These are phyloP conservation scores for Dioszegia crocea DNA, from an alignment of 768 basidiomycete genomes.

Conservation along the genomic window DNA sequence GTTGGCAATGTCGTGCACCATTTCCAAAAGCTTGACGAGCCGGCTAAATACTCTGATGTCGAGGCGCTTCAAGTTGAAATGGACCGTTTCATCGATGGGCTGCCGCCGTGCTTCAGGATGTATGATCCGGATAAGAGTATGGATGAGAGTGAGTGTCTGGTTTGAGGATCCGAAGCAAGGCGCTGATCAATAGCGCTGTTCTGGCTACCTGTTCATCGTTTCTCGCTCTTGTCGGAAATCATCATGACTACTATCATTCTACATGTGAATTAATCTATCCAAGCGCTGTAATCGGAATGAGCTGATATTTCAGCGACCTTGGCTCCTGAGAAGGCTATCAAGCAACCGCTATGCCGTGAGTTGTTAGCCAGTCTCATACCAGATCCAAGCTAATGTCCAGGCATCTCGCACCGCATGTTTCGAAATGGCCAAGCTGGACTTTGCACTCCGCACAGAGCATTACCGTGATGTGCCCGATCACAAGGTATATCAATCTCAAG, in stretches of 20 bases:
- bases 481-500: conserved; percentile 29
- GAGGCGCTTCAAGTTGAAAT: conserved; percentile 77
- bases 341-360: conserved; percentile 83
- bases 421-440: conserved; percentile 85
- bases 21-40: conserved; percentile 80
- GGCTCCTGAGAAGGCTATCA: conserved; percentile 72
- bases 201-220: conserved; percentile 42
- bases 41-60: conserved; percentile 80
- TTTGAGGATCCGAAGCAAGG: conserved; percentile 61
- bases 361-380: conserved; percentile 34
- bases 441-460: conserved; percentile 53
- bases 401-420: conserved; percentile 83
- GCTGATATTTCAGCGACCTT: conserved; percentile 63
- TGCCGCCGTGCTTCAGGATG: conserved; percentile 59
- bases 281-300: no score
- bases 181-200: conserved; percentile 20
- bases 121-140: conserved; percentile 42
- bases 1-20: conserved; percentile 88
- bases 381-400: conserved; percentile 57
- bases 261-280: conserved; percentile 24
- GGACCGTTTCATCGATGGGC: conserved; percentile 65
- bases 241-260: conserved; percentile 43
- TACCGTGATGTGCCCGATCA: conserved; percentile 40
- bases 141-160: conserved; percentile 22
- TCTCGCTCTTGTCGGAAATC: conserved; percentile 46